Percentiles rank a stretch among this genome's conserved stretches.
phyloP scores from a whole-genome alignment of 768 basidiomycete species.

The Candolleomyces eurysporus region DNA sequence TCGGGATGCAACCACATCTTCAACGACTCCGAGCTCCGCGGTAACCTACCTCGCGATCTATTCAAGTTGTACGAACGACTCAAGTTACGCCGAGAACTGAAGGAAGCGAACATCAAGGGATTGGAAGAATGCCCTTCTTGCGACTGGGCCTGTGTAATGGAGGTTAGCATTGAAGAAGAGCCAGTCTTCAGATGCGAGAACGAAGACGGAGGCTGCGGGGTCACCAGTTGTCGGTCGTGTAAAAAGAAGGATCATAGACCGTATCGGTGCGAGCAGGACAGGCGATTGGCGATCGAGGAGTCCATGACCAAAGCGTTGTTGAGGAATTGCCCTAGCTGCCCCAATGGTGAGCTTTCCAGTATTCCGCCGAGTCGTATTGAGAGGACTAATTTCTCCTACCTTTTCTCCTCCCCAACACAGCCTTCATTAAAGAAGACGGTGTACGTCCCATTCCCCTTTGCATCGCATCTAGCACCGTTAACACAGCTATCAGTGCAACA shows the following conservation, averaged over 20 bases:
- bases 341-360: constrained; percentile 52
- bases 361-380: background rate
- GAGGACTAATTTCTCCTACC: background rate
- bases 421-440: constrained; percentile 77
- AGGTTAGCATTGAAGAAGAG: constrained; percentile 51
- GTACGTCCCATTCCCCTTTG: constrained; percentile 38
- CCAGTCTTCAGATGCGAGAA: constrained; percentile 57
- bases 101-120: constrained; percentile 71
- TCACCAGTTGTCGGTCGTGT: constrained; percentile 77
- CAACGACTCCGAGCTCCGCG: constrained; percentile 61
- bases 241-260: constrained; percentile 84
- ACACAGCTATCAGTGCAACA: constrained; percentile 71
- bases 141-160: constrained; percentile 81
- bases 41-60: constrained; percentile 66
- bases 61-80: constrained; percentile 38
- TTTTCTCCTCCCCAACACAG: constrained; percentile 30
- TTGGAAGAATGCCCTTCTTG: constrained; percentile 92
- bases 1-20: constrained; percentile 59
- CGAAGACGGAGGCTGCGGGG: constrained; percentile 68
- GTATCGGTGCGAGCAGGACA: constrained; percentile 72
- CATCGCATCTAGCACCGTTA: background rate
- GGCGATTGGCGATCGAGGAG: constrained; percentile 80
- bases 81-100: constrained; percentile 72
- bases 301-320: constrained; percentile 90
- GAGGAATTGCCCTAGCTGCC: constrained; percentile 85